phyloP scores from a whole-genome alignment of 805 yeast species.

The Candida fluviatilis region DNA sequence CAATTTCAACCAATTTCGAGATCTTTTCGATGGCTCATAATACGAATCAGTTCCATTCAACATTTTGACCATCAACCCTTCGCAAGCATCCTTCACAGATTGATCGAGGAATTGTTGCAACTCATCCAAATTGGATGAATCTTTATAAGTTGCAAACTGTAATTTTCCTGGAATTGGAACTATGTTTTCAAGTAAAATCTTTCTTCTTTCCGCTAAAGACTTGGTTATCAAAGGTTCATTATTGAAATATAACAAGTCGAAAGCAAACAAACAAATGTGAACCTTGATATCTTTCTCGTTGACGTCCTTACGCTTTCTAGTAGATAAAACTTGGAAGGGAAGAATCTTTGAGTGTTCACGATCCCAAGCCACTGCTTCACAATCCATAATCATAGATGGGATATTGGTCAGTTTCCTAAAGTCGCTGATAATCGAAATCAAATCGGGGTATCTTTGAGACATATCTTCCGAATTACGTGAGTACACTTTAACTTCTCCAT shows the following conservation, averaged over 20 bases:
- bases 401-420: slow-evolving; percentile 38
- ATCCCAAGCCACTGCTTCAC: slow-evolving; percentile 99
- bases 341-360: slow-evolving; percentile 68
- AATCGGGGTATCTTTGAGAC: slow-evolving; percentile 94
- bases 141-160: slow-evolving; percentile 70
- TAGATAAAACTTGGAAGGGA: slow-evolving; percentile 90
- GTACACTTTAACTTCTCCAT: slow-evolving; percentile 70
- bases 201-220: slow-evolving; percentile 69
- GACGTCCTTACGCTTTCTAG: slow-evolving; percentile 92
- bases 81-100: slow-evolving; percentile 85
- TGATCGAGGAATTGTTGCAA: slow-evolving; percentile 83
- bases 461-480: slow-evolving; percentile 96
- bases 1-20: slow-evolving; percentile 91
- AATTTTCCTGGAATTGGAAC: slow-evolving; percentile 69
- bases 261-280: slow-evolving; percentile 87
- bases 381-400: slow-evolving; percentile 71
- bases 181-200: slow-evolving; percentile 52
- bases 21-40: slow-evolving; percentile 93
- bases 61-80: slow-evolving; percentile 94
- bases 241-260: slow-evolving; percentile 76
- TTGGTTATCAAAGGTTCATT: slow-evolving; percentile 65
- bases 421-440: slow-evolving; percentile 62
- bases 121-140: slow-evolving; percentile 67
- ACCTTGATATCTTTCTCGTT: slow-evolving; percentile 84
- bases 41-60: slow-evolving; percentile 74